Evolutionary conservation across 805 yeast species (phyloP).

Genomic region (Spathaspora passalidarum): DNA sequence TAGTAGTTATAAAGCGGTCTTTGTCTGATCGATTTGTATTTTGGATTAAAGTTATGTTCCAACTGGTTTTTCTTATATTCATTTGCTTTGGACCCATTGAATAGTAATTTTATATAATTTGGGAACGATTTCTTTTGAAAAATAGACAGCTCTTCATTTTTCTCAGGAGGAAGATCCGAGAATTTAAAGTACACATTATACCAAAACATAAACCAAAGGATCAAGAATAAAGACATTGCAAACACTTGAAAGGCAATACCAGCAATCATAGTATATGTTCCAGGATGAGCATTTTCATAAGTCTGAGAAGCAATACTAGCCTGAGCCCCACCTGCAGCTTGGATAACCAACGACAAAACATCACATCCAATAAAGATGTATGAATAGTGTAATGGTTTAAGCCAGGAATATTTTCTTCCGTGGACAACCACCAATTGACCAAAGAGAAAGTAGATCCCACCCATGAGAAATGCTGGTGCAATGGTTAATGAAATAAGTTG

Average conservation of each 20-base stretch:
- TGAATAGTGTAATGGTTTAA: slow-evolving; percentile 40
- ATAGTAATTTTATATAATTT: slow-evolving; percentile 24
- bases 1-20: slow-evolving; percentile 23
- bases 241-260: slow-evolving; percentile 35
- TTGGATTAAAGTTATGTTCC: slow-evolving; percentile 26
- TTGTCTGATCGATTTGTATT: slow-evolving; percentile 18
- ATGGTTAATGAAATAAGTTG: slow-evolving; percentile 32
- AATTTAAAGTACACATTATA: slow-evolving; percentile 22
- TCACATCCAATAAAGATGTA: slow-evolving; percentile 36
- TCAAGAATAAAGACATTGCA: slow-evolving; percentile 32
- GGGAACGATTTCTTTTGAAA: slow-evolving; percentile 9
- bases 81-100: slow-evolving; percentile 20
- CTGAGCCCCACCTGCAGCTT: slow-evolving; percentile 38
- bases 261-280: slow-evolving; percentile 34
- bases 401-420: slow-evolving; percentile 30
- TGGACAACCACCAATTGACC: slow-evolving; percentile 34
- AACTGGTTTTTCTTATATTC: slow-evolving; percentile 17
- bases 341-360: slow-evolving; percentile 30
- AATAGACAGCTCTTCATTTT: neutral
- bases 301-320: slow-evolving; percentile 21
- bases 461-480: slow-evolving; percentile 41
- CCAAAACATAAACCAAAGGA: slow-evolving; percentile 32
- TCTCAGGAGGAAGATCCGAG: slow-evolving; percentile 3
- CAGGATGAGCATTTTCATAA: slow-evolving; percentile 19
- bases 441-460: slow-evolving; percentile 35